Evolutionary conservation across 176 grass and related monocot genomes (phyloP), one percentile per base, ranked within the genome.

Genomic region (Oryza punctata): DNA sequence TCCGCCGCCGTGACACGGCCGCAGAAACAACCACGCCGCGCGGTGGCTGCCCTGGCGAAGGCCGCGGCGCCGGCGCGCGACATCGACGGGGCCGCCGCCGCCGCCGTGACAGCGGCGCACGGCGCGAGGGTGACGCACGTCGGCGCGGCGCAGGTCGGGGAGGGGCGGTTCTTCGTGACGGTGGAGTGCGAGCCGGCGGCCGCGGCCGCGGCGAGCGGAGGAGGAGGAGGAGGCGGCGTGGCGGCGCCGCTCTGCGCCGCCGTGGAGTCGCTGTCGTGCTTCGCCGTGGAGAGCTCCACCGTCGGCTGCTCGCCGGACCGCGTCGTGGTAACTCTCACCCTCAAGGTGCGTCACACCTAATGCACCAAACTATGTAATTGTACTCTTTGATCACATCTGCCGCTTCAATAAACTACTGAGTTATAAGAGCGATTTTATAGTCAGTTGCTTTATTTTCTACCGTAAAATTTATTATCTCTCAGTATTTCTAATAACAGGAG

Each of bases 231-330:
- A 32, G 72, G 65, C 32, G 83, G 87, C 5, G 70, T 82, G 44
- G 87, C 91, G 10, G 83, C 86, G 80, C 78, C 85, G 75, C 87
- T 99, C 1, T 96, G 91, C 46, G 71, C 87, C 10, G 93, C 96
- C 33, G 70, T 81, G 0, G 96, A 94, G 73, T 94, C 93, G 2
- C 85, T 99, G n/a, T 15, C 41, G 24, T 83, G 88, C 82, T 92
- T 98, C 77, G 47, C 32, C 0, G 73, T 96, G n/a, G 93, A 94
- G 85, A 91, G 82, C 80, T 99, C 91, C 44, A 96, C 84, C 81
- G 25, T 96, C 75, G 80, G 78, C 73, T 72, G 90, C 27, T 69
- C 47, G 26, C 6, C 75, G 8, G 85, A 92, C 67, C 81, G 78
- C 57, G 77, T 94, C 81, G 69, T 87, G 77, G 77, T 82, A 50